These are phyloP conservation scores for Penicillium bialowiezense DNA, from an alignment of 495 filamentous ascomycete species.

Conservation along the genomic window DNA sequence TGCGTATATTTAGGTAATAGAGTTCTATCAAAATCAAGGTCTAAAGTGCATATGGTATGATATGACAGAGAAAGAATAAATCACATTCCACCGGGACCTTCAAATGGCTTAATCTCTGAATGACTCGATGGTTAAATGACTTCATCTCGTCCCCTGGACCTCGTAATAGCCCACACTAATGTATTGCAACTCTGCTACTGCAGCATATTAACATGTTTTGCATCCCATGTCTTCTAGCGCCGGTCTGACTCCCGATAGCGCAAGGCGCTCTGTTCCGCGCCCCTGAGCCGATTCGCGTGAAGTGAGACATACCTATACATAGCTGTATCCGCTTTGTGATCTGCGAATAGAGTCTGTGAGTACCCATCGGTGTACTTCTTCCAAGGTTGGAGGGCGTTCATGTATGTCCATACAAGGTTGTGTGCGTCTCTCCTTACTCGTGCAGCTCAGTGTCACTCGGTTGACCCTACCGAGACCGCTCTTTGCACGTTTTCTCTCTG, in stretches of 20 bases:
- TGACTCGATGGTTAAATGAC: too few relatives aligned
- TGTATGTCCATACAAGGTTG: not conserved
- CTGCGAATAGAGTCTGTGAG: constrained; percentile 8
- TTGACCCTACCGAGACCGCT: constrained; percentile 6
- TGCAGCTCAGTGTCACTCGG: constrained; percentile 2
- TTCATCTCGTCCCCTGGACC: not conserved
- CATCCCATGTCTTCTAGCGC: constrained; percentile 14
- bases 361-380: not conserved
- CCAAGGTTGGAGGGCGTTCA: not conserved
- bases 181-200: constrained; percentile 26
- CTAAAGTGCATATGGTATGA: not conserved
- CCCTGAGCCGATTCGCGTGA: constrained; percentile 17
- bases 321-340: constrained; percentile 7
- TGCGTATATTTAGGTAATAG: not conserved
- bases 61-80: not conserved
- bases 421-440: constrained; percentile 1
- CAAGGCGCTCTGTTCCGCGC: constrained; percentile 6
- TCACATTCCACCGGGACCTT: not conserved
- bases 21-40: not conserved
- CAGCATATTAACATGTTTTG: constrained; percentile 22
- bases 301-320: constrained; percentile 16
- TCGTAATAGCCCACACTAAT: constrained; percentile 7
- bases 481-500: not conserved
- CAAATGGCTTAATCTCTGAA: not conserved
- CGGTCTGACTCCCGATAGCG: constrained; percentile 16